Percentiles rank a stretch among this genome's conserved stretches.
Evolutionary conservation across 352 stramenopile species (phyloP).

Genomic region (Pythium diclinum): DNA sequence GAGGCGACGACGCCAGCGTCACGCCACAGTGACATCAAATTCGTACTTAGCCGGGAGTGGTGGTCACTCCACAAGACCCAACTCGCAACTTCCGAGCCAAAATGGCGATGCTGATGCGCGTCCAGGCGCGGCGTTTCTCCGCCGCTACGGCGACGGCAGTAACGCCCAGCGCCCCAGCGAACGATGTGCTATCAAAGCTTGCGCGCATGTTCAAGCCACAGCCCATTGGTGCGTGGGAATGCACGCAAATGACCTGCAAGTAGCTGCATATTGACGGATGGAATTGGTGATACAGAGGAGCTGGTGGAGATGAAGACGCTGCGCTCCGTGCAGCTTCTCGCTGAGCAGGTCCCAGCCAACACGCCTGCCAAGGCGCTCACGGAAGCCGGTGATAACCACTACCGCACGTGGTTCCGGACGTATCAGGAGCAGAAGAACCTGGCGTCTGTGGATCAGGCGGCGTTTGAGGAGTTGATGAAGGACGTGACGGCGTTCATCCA

Average conservation of each 20-base stretch:
- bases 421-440: constrained; percentile 23
- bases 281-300: constrained; percentile 22
- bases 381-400: background rate
- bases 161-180: background rate
- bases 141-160: constrained; percentile 1
- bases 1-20: too few species aligned
- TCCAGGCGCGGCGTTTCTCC: constrained; percentile 21
- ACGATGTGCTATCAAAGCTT: background rate
- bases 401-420: constrained; percentile 18
- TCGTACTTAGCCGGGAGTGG: too few species aligned
- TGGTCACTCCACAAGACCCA: background rate
- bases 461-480: constrained; percentile 48
- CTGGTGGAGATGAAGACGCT: constrained; percentile 61
- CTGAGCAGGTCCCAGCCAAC: constrained; percentile 21
- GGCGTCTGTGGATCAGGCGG: constrained; percentile 21
- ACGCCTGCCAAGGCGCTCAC: constrained; percentile 10
- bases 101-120: constrained; percentile 19
- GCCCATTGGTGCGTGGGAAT: constrained; percentile 19
- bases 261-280: background rate
- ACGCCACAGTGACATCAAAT: too few species aligned
- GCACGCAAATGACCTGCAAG: background rate
- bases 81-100: constrained; percentile 3
- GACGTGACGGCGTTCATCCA: constrained; percentile 44
- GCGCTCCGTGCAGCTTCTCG: constrained; percentile 44
- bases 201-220: constrained; percentile 16